These are phyloP conservation scores for Lecanoromycetidae sp. DNA, from an alignment of 2,329 filamentous ascomycete species.

Conservation along the genomic window DNA sequence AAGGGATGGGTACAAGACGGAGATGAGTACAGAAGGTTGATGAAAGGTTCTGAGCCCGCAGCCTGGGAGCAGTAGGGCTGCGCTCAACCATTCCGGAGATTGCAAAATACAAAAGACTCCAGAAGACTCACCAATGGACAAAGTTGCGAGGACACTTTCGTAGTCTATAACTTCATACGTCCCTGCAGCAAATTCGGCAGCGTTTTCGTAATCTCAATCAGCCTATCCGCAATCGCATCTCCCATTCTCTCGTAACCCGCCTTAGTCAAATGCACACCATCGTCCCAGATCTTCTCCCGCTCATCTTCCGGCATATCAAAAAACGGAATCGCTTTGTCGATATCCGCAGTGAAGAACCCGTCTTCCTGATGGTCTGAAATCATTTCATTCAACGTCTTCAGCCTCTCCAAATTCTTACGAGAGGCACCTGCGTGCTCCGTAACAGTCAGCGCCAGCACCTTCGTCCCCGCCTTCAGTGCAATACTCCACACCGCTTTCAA, in stretches of 20 bases:
- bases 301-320: conserved; percentile 37
- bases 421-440: conserved; percentile 37
- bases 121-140: neutral
- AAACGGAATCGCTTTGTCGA: conserved; percentile 40
- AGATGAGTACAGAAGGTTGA: conserved; percentile 22
- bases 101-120: too few relatives aligned
- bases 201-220: conserved; percentile 35
- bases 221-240: conserved; percentile 40
- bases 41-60: conserved; percentile 23
- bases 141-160: neutral
- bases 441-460: conserved; percentile 52
- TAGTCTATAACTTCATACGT: neutral
- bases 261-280: conserved; percentile 47
- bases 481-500: conserved; percentile 37
- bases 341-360: conserved; percentile 48
- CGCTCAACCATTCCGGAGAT: too few relatives aligned
- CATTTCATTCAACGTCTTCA: conserved; percentile 39
- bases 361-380: conserved; percentile 40
- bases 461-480: conserved; percentile 37
- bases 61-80: conserved; percentile 11
- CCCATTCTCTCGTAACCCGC: conserved; percentile 53
- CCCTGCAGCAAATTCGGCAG: neutral
- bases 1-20: conserved; percentile 25
- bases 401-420: conserved; percentile 24
- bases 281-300: conserved; percentile 41